Evolutionary conservation across 2,329 filamentous ascomycete genomes (phyloP).

Genomic region (Paecilomyces formosus): DNA sequence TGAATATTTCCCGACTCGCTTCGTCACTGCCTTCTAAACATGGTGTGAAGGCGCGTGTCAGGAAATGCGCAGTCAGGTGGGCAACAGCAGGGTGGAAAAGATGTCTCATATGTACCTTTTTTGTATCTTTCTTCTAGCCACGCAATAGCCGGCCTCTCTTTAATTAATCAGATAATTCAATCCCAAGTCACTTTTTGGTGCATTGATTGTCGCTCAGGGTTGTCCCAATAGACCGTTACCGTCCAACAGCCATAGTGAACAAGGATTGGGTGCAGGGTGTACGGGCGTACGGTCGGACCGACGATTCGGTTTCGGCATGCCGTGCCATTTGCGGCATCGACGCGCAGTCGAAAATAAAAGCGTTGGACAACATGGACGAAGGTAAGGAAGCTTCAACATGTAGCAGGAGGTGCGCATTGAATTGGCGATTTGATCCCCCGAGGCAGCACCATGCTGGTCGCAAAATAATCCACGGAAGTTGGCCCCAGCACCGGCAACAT

Average conservation of each 20-base stretch:
- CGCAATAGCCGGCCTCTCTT: not conserved
- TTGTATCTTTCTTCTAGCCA: not conserved
- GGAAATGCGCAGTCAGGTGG: not conserved
- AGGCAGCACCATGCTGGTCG: not conserved
- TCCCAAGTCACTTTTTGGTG: not conserved
- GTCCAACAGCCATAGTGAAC: not conserved
- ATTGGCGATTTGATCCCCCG: not conserved
- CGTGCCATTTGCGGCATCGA: not conserved
- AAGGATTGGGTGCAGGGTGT: no score
- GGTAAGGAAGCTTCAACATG: not conserved
- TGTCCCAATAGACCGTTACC: not conserved
- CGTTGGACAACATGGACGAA: not conserved
- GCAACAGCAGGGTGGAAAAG: not conserved
- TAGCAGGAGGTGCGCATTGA: not conserved
- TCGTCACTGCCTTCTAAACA: not conserved
- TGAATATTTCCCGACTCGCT: not conserved
- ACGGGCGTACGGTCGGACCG: not conserved
- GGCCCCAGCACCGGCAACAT: not conserved
- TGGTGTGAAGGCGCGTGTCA: no score
- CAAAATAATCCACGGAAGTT: not conserved
- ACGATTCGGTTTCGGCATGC: not conserved
- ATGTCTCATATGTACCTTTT: not conserved
- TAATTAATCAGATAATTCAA: not conserved
- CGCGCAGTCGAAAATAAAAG: not conserved
- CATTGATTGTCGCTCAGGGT: not conserved